Percentiles rank a stretch among this genome's conserved stretches.
These are phyloP conservation scores for Lipomyces japonicus DNA, from an alignment of 805 yeast species.

Conservation along the genomic window DNA sequence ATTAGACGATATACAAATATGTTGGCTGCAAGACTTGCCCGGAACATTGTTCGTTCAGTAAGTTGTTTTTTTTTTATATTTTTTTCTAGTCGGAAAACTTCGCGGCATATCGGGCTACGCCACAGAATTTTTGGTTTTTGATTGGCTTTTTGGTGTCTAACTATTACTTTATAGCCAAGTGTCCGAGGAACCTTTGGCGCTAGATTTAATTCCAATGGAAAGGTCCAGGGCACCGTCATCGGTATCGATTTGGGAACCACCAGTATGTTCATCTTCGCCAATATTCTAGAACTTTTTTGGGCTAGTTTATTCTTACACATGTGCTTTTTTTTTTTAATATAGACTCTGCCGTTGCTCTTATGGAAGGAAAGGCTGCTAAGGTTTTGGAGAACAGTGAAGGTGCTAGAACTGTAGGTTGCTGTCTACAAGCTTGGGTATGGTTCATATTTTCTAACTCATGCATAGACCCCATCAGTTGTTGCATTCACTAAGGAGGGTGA, in stretches of 20 bases:
- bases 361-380: conserved; percentile 74
- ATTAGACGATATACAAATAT: conserved; percentile 22
- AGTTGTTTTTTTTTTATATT: conserved; percentile 7
- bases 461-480: conserved; percentile 78
- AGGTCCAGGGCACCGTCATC: conserved; percentile 60
- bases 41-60: conserved; percentile 36
- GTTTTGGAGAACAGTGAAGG: conserved; percentile 78
- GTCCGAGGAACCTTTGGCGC: conserved; percentile 25
- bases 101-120: no score
- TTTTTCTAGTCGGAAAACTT: background rate
- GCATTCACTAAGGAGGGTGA: conserved; percentile 91
- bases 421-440: background rate
- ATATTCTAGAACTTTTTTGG: background rate
- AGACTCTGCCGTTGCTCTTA: conserved; percentile 78
- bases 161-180: conserved; percentile 1
- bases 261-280: conserved; percentile 34
- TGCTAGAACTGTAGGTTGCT: conserved; percentile 48
- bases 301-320: background rate
- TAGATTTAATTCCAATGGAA: conserved; percentile 48
- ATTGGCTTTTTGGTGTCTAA: background rate
- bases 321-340: background rate
- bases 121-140: background rate
- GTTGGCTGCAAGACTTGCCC: conserved; percentile 44
- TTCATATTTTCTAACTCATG: background rate
- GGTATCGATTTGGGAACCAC: conserved; percentile 88